These are phyloP conservation scores for Quercus ilex DNA, from an alignment of 306 rosid species.

Conservation along the genomic window DNA sequence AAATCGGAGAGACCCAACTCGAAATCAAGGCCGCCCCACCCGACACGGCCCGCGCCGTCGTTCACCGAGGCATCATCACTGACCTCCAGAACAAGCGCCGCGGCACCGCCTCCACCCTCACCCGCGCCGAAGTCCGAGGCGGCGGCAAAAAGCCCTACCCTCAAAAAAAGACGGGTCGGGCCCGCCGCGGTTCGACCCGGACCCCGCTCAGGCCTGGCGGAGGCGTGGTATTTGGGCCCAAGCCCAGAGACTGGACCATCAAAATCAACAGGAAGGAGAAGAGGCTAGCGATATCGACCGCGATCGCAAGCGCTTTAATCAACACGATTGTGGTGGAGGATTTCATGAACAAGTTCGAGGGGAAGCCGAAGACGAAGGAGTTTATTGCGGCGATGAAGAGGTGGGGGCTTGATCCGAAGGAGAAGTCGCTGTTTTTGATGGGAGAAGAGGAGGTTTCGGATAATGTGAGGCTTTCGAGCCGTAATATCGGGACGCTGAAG, in stretches of 20 bases:
- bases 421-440: conserved; percentile 68
- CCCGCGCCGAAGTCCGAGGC: conserved; percentile 80
- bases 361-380: conserved; percentile 80
- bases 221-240: conserved; percentile 86
- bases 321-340: conserved; percentile 86
- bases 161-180: conserved; percentile 86
- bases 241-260: conserved; percentile 86
- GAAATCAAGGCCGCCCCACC: conserved; percentile 71
- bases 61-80: conserved; percentile 77
- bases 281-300: conserved; percentile 82
- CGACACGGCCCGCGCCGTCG: conserved; percentile 84
- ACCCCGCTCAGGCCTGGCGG: conserved; percentile 90
- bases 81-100: conserved; percentile 97
- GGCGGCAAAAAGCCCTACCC: conserved; percentile 81
- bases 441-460: conserved; percentile 49
- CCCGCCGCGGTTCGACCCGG: conserved; percentile 71
- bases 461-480: conserved; percentile 63
- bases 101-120: conserved; percentile 93
- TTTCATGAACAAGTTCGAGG: conserved; percentile 64
- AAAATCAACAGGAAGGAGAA: conserved; percentile 92
- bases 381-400: conserved; percentile 76
- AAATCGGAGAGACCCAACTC: conserved; percentile 67
- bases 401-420: conserved; percentile 93
- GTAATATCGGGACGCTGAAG: conserved; percentile 80
- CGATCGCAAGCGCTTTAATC: conserved; percentile 66